phyloP scores from a whole-genome alignment of 345 rosid species.

The Pseudoturritis turrita region DNA sequence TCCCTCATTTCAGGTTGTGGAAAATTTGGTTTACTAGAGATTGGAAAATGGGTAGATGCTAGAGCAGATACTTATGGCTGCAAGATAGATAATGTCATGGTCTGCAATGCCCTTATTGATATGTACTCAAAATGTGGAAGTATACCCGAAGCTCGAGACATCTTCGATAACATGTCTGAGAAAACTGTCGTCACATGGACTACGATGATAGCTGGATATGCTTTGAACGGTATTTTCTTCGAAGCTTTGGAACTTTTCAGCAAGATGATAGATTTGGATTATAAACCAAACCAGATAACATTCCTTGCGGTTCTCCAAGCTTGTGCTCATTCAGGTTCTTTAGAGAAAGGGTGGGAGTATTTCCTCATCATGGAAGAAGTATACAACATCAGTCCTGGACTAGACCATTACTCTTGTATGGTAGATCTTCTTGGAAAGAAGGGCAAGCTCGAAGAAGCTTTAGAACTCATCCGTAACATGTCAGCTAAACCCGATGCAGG shows the following conservation, averaged over 20 bases:
- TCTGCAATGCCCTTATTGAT: constrained; percentile 57
- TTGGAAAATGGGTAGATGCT: constrained; percentile 54
- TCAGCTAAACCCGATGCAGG: constrained; percentile 55
- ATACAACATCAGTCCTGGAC: constrained; percentile 41
- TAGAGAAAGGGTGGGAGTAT: constrained; percentile 54
- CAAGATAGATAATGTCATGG: constrained; percentile 37
- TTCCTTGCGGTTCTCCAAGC: constrained; percentile 63
- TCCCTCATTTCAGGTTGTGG: constrained; percentile 61
- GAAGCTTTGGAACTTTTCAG: constrained; percentile 48
- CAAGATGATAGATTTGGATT: constrained; percentile 38
- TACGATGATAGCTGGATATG: constrained; percentile 58
- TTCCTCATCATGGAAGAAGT: constrained; percentile 40
- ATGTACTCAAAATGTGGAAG: constrained; percentile 74
- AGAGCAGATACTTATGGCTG: constrained; percentile 35
- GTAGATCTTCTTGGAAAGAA: constrained; percentile 61
- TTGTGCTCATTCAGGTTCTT: constrained; percentile 55
- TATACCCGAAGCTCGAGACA: constrained; percentile 40
- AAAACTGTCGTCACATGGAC: constrained; percentile 63
- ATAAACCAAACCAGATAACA: constrained; percentile 54
- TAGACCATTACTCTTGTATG: constrained; percentile 64
- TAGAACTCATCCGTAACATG: constrained; percentile 45
- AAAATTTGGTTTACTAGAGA: constrained; percentile 47
- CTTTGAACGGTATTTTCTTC: constrained; percentile 44
- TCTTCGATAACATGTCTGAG: constrained; percentile 40
- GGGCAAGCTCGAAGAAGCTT: constrained; percentile 51